A percentile compares a stretch with the other conserved stretches of the same genome.
phyloP scores from a whole-genome alignment of 176 grass and related monocot genomes.

The Musa schizocarpa region DNA sequence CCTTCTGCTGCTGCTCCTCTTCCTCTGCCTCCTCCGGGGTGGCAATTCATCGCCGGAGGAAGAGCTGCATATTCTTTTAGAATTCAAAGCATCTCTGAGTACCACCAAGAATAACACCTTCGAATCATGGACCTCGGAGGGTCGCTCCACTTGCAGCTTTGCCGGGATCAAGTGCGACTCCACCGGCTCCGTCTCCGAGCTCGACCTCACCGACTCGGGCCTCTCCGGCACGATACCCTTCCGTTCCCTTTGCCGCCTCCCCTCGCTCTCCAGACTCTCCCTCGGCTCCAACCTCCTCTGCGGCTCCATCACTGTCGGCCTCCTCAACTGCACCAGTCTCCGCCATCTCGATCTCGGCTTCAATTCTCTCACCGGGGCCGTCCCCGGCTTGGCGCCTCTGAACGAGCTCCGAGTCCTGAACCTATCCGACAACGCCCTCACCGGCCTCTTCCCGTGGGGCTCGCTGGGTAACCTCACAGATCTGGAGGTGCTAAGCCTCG shows the following conservation, averaged over 20 bases:
- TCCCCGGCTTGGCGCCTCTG: conserved; percentile 53
- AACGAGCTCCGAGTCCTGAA: conserved; percentile 31
- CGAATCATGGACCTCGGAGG: conserved; percentile 33
- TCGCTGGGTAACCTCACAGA: conserved; percentile 32
- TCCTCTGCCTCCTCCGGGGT: neutral
- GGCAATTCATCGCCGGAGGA: neutral
- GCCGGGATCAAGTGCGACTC: conserved; percentile 39
- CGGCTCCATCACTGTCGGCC: conserved; percentile 22
- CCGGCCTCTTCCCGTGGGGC: conserved; percentile 53
- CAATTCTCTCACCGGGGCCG: conserved; percentile 32
- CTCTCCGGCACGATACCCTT: conserved; percentile 27
- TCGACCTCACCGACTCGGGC: neutral
- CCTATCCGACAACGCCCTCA: conserved; percentile 44
- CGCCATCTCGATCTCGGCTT: conserved; percentile 41
- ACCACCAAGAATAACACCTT: conserved; percentile 18
- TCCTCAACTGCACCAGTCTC: conserved; percentile 35
- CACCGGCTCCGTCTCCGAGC: conserved; percentile 10
- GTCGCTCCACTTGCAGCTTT: conserved; percentile 36
- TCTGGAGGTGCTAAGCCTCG: conserved; percentile 42
- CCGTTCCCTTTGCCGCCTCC: conserved; percentile 32
- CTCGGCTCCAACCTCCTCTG: conserved; percentile 37
- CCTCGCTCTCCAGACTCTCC: conserved; percentile 31
- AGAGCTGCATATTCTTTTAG: conserved; percentile 34
- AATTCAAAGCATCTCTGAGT: conserved; percentile 42
- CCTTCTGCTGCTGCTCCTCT: neutral